phyloP scores from a whole-genome alignment of 257 asterid genomes.

The Plantago major region DNA sequence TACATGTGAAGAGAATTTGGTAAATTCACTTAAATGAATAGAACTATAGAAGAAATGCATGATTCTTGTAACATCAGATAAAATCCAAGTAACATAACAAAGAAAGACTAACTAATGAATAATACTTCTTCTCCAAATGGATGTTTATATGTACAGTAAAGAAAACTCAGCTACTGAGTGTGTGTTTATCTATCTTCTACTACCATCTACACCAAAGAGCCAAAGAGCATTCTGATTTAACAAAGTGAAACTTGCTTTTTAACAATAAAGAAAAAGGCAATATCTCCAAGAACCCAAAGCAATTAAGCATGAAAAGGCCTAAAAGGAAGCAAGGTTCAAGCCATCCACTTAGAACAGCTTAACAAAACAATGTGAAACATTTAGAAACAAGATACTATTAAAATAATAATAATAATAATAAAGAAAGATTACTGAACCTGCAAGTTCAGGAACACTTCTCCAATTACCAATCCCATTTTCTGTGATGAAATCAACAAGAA shows the following conservation, averaged over 20 bases:
- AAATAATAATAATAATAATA: slow-evolving; percentile 6
- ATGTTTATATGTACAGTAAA: too few relatives aligned
- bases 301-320: not conserved
- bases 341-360: not conserved
- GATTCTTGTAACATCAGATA: too few relatives aligned
- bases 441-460: slow-evolving; percentile 62
- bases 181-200: too few relatives aligned
- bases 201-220: too few relatives aligned
- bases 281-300: not conserved
- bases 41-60: too few relatives aligned
- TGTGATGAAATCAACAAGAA: slow-evolving; percentile 53
- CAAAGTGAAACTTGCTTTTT: not conserved
- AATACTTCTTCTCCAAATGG: not conserved
- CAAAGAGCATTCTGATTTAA: too few relatives aligned
- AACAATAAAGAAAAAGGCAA: not conserved
- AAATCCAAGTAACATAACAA: too few relatives aligned
- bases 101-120: too few relatives aligned
- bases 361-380: not conserved
- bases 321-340: not conserved
- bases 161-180: too few relatives aligned
- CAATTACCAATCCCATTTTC: slow-evolving; percentile 57
- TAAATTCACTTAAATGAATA: too few relatives aligned
- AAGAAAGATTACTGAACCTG: slow-evolving; percentile 33
- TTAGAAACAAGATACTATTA: not conserved
- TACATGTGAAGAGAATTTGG: too few relatives aligned